Base-by-base conservation (phyloP, 148 eudicot species). In the Rhododendron ferrugineum region DNA sequence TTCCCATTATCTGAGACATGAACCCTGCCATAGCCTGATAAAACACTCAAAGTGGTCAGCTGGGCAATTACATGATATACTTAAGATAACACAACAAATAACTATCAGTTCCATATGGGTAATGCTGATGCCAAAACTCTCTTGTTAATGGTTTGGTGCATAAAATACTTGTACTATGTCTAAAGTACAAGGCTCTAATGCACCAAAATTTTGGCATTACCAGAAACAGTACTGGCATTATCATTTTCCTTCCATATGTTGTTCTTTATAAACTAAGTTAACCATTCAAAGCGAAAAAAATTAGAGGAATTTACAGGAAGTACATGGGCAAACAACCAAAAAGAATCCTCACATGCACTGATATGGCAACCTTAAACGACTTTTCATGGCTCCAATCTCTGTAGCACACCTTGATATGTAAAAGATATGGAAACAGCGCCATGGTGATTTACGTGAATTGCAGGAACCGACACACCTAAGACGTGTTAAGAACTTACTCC, bases 1-100 rank as follows among this genome's bases (percentile, higher is more conserved):
- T 84, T 58, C 95, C 95, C 94, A 95, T 90, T 23, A 90, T 90
- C 85, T 84, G 88, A 82, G 96, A 91, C 96, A 97, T 94, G 84
- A 93, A 97, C 81, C 88, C 91, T 76, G 96, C 89, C 93, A 97
- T 86, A 50, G 93, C 98, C 99, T 97, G 90, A 75, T 89, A 78
- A 84, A 80, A 54, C 11, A 66, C 36, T 28, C 20, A 22, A 66
- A 2, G 82, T 50, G 30, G 82, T 79, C 28, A 79, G 26, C 46
- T 23, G 28, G 7, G 62, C 23, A 14, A 46, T 46, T 68, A 34
- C 56, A 83, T 32, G 26, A 68, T 32, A 37, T 16, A 20, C 60
- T 30, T 28, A 46, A 23, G 54, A 42, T 76, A 76, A 42, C 78
- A 76, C 30, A 40, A 76, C 44, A 40, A 42, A 42, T 10, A 10